These are phyloP conservation scores for Talaromyces sp. DNA, from an alignment of 2,329 filamentous ascomycete genomes.

Conservation along the genomic window DNA sequence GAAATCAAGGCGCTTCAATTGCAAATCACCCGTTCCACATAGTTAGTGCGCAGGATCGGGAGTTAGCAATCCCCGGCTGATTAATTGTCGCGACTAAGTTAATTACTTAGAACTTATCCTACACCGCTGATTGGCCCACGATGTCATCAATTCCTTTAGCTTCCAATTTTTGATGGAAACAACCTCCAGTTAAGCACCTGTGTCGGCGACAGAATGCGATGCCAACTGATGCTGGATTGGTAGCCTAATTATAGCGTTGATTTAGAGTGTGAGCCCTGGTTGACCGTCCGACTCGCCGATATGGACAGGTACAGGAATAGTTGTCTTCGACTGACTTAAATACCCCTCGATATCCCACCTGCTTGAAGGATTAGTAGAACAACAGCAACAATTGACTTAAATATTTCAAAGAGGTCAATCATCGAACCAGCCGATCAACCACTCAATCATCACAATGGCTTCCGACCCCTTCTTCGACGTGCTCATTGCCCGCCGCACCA, in stretches of 20 bases:
- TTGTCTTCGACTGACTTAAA: background rate
- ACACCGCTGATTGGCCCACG: background rate
- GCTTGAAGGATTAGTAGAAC: background rate
- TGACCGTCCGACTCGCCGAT: background rate
- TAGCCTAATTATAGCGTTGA: background rate
- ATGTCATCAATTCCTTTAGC: background rate
- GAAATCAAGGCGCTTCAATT: background rate
- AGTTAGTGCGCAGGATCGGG: background rate
- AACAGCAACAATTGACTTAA: background rate
- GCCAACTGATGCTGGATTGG: background rate
- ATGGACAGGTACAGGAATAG: background rate
- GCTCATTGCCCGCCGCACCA: conserved; percentile 28
- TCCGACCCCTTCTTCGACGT: conserved; percentile 24
- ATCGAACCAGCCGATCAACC: background rate
- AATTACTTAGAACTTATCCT: background rate
- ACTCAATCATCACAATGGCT: conserved; percentile 6
- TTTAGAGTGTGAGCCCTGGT: background rate
- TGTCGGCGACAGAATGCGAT: no score
- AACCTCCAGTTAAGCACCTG: background rate
- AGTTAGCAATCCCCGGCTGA: background rate
- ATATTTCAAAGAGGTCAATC: no score
- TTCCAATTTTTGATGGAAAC: background rate
- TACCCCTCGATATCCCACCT: background rate
- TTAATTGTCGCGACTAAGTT: background rate
- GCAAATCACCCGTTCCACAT: background rate